A percentile compares a stretch with the other conserved stretches of the same genome.
Conservation (phyloP, 2,329 filamentous ascomycete species). For the Colletotrichum orchidophilum region DNA sequence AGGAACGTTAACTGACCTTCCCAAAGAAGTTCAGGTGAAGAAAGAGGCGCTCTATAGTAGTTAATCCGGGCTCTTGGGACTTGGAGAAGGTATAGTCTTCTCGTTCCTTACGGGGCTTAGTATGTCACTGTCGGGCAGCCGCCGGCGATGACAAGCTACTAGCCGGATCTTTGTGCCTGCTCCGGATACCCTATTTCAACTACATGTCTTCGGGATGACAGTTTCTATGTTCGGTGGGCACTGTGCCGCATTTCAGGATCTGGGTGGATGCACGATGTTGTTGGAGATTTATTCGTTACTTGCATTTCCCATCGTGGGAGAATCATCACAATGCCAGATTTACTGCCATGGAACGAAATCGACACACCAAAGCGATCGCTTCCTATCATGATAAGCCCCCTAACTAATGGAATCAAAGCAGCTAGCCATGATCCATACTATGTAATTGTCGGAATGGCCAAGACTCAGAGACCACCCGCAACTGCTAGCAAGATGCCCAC, state of each 20-base stretch:
- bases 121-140: background rate
- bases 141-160: background rate
- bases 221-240: background rate
- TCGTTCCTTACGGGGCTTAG: background rate
- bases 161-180: background rate
- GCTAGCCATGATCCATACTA: background rate
- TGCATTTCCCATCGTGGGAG: background rate
- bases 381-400: background rate
- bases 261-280: background rate
- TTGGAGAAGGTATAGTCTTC: background rate
- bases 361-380: background rate
- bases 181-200: background rate
- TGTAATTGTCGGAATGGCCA: background rate
- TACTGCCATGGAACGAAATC: background rate
- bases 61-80: background rate
- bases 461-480: background rate
- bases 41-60: background rate
- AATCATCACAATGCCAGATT: background rate
- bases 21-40: background rate
- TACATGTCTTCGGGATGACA: background rate
- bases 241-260: background rate
- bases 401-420: background rate
- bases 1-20: constrained; percentile 1
- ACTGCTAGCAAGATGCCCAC: background rate
- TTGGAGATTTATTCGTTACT: background rate